These are phyloP conservation scores for Kwoniella bestiolae DNA, from an alignment of 768 basidiomycete species.

Conservation along the genomic window DNA sequence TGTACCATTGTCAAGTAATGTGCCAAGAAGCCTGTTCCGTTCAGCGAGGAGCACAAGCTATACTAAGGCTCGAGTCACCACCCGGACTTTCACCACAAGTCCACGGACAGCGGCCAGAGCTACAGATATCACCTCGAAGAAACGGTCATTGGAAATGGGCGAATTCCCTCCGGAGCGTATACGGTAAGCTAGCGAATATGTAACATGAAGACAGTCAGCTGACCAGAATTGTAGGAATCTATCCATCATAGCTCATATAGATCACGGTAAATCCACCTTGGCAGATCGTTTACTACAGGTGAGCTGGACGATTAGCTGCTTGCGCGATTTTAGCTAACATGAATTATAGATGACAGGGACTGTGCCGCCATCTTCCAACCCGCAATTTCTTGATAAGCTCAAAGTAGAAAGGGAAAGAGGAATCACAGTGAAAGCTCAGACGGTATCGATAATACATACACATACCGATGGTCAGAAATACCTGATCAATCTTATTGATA, in stretches of 20 bases:
- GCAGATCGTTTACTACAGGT: conserved; percentile 79
- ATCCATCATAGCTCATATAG: conserved; percentile 96
- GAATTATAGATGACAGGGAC: conserved; percentile 43
- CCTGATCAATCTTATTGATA: conserved; percentile 93
- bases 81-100: neutral
- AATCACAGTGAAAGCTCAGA: conserved; percentile 98
- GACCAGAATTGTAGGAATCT: conserved; percentile 66
- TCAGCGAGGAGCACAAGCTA: neutral
- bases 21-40: neutral
- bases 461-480: conserved; percentile 64
- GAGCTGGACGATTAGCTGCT: conserved; percentile 53
- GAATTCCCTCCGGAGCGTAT: conserved; percentile 58
- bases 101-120: neutral
- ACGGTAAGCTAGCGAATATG: conserved; percentile 35
- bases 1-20: neutral
- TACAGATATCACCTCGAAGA: conserved; percentile 6
- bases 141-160: conserved; percentile 44
- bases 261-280: conserved; percentile 95
- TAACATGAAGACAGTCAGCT: neutral
- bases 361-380: conserved; percentile 39
- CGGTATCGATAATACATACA: conserved; percentile 77
- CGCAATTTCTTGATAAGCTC: conserved; percentile 61
- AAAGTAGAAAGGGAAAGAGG: conserved; percentile 97
- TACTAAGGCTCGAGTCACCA: neutral
- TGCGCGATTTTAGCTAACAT: conserved; percentile 31